Evolutionary conservation across 768 basidiomycete species (phyloP), one percentile per base, ranked within the genome.

Genomic region (Lactarius sp.): DNA sequence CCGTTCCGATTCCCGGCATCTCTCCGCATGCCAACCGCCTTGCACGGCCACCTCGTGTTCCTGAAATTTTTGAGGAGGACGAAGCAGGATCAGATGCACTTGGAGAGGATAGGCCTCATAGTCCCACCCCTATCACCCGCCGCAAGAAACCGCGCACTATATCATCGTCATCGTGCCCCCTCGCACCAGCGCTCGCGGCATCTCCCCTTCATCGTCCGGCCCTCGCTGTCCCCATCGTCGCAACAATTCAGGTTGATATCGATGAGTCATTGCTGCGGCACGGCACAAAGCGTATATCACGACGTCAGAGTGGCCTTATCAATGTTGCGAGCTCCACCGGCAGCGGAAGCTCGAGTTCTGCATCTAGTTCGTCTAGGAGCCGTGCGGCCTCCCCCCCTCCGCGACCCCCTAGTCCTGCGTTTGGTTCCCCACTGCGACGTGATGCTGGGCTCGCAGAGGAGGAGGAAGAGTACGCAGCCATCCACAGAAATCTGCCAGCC

Each of bases 1-100:
- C 81, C 33, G 70, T 74, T 22, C 69, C 74, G 44, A 76, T 78
- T 68, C 75, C 75, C 12, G 76, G 76, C 57, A 62, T 76, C 60
- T 81, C 82, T 16, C 83, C 82, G 1, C 79, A 80, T 59, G 73
- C 76, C 31, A 79, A 78, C 66, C 83, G 86, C 46, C 78, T 88
- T 59, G 81, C 86, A n/a, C 82, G 84, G 55, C 76, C 83, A 46
- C 88, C 86, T 9, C 85, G 81, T 57, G 71, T 89, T 42, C 87
- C 87, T 0, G 85, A 82, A 16, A 88, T 89, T 58, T 69, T 75
- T 36, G 87, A 89, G 70, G 88, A 88, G 51, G 85, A 87, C 1
- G 88, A 90, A 70, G 77, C 79, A 18, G 71, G 72, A 22, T 80
- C 79, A 22, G 79, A 80, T 1, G 77, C 76, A 9, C 79, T 80